Evolutionary conservation across 495 filamentous ascomycete genomes (phyloP).

Genomic region (Xylaria curta): DNA sequence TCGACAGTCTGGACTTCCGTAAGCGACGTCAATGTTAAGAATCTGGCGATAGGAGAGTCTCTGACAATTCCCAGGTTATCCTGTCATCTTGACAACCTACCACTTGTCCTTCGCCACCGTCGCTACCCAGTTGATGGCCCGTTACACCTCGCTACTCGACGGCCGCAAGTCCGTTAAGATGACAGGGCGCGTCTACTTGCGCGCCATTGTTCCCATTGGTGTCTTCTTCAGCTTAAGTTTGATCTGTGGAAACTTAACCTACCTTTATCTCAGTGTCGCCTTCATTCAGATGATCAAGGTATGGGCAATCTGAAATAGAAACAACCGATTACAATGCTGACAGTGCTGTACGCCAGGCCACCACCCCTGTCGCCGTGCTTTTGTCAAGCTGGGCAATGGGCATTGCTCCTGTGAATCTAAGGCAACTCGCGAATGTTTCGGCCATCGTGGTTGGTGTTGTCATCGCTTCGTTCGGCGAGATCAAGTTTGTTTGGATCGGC

Average conservation of each 20-base stretch:
- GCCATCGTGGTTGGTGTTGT: conserved; percentile 89
- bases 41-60: conserved; percentile 26
- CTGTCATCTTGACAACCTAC: conserved; percentile 89
- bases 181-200: conserved; percentile 88
- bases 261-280: conserved; percentile 88
- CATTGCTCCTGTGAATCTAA: conserved; percentile 76
- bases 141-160: conserved; percentile 83
- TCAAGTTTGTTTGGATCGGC: conserved; percentile 85
- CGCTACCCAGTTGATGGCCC: conserved; percentile 89
- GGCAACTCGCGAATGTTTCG: conserved; percentile 82
- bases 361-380: conserved; percentile 88
- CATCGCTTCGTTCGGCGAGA: conserved; percentile 90
- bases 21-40: conserved; percentile 47
- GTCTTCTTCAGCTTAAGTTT: conserved; percentile 91
- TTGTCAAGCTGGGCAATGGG: conserved; percentile 83
- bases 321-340: conserved; percentile 31
- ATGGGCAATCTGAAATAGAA: conserved; percentile 15
- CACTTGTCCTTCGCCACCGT: conserved; percentile 87
- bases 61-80: conserved; percentile 56
- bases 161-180: conserved; percentile 91
- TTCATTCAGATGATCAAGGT: conserved; percentile 98
- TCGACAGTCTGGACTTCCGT: conserved; percentile 84
- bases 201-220: conserved; percentile 91
- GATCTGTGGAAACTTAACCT: conserved; percentile 94
- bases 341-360: conserved; percentile 64